Conservation (phyloP, 2,329 filamentous ascomycete species). For the Neonectria magnoliae region DNA sequence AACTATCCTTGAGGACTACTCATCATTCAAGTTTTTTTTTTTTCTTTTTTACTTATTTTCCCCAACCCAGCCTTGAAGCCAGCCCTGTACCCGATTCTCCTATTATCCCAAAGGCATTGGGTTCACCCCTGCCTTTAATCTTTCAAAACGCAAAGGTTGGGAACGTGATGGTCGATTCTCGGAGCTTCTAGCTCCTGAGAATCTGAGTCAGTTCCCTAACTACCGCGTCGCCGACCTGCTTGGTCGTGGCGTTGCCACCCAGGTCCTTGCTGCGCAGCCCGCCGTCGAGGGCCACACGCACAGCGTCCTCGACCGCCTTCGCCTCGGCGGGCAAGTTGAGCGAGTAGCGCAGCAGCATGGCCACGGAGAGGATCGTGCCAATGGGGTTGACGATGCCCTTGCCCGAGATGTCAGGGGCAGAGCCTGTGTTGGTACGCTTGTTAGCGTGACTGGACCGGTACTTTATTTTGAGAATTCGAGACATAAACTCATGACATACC, state of each 20-base stretch:
- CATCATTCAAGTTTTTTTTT: neutral
- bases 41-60: neutral
- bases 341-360: conserved; percentile 97
- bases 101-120: neutral
- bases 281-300: conserved; percentile 80
- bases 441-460: conserved; percentile 4
- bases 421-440: conserved; percentile 20
- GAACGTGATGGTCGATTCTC: neutral
- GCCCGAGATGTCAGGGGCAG: conserved; percentile 77
- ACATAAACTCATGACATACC: conserved; percentile 60
- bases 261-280: conserved; percentile 86
- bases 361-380: conserved; percentile 89
- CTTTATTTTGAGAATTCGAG: too few relatives aligned
- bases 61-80: neutral
- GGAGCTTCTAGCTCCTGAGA: conserved; percentile 56
- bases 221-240: conserved; percentile 81
- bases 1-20: neutral
- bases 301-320: conserved; percentile 81
- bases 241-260: conserved; percentile 77
- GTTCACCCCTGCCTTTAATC: neutral
- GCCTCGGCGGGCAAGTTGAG: conserved; percentile 82
- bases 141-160: conserved; percentile 14
- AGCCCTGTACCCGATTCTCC: neutral
- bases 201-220: conserved; percentile 75
- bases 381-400: conserved; percentile 90